These are phyloP conservation scores for Beta macrorhiza DNA, from an alignment of 179 eudicot genomes.

Conservation along the genomic window DNA sequence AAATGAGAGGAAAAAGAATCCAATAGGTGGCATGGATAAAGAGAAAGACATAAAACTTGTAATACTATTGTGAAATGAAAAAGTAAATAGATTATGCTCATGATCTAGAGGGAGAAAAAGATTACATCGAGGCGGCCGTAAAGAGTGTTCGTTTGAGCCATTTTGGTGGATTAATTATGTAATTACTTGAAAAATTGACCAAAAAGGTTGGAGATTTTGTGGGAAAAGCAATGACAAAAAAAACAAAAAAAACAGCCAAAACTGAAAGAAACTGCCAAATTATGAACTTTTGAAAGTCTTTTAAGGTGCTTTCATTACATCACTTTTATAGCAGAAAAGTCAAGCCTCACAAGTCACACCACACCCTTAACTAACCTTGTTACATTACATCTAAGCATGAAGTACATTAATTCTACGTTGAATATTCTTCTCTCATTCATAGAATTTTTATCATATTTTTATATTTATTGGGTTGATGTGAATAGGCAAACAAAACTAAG, in stretches of 20 bases:
- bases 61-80: not conserved
- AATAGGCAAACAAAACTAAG: no score
- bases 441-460: not conserved
- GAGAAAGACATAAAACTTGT: not conserved
- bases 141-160: not conserved
- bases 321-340: conserved; percentile 7
- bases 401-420: not conserved
- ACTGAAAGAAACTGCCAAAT: not conserved
- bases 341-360: not conserved
- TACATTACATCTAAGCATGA: conserved; percentile 10
- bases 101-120: not conserved
- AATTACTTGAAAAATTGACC: conserved; percentile 3
- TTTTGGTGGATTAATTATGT: not conserved
- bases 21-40: not conserved
- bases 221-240: not conserved
- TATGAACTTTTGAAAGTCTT: conserved; percentile 2
- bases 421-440: not conserved
- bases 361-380: not conserved
- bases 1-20: no score
- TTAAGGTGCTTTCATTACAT: not conserved
- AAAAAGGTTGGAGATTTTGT: conserved; percentile 23
- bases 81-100: not conserved
- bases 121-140: conserved; percentile 13
- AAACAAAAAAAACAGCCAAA: not conserved
- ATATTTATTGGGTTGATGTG: no score